phyloP scores from a whole-genome alignment of 2,329 filamentous ascomycete species.

The Pseudocercospora pini-densiflorae region DNA sequence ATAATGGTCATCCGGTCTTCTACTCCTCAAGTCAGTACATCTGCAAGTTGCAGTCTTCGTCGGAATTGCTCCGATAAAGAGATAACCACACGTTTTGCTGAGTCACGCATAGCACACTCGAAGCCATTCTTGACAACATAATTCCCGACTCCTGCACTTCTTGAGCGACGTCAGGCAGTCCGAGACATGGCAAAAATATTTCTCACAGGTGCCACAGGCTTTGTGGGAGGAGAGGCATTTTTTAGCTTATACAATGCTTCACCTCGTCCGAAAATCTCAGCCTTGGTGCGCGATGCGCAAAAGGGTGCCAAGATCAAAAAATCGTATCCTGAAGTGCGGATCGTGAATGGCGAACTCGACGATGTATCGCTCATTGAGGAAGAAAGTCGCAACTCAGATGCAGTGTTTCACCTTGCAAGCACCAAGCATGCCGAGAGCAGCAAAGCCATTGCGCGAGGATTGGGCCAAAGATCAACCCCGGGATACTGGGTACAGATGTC shows the following conservation, averaged over 20 bases:
- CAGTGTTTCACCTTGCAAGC: constrained; percentile 19
- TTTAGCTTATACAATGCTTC: constrained; percentile 7
- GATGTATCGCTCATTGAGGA: constrained; percentile 10
- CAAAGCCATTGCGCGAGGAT: constrained; percentile 6
- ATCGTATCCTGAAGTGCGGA: constrained; percentile 9
- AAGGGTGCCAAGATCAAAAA: constrained; percentile 19
- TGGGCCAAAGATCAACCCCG: not conserved
- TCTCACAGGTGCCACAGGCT: constrained; percentile 18
- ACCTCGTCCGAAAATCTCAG: not conserved
- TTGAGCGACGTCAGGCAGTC: not conserved
- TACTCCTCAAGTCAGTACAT: not conserved
- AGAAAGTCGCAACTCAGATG: constrained; percentile 15
- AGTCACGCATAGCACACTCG: no score
- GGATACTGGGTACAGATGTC: constrained; percentile 53
- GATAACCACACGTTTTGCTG: no score
- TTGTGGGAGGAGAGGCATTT: constrained; percentile 16
- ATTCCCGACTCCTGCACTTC: not conserved
- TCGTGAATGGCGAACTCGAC: constrained; percentile 23
- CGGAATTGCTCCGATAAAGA: no score
- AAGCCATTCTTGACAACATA: no score
- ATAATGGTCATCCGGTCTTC: not conserved
- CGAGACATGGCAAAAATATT: not conserved
- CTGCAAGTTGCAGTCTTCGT: no score
- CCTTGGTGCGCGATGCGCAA: constrained; percentile 8
- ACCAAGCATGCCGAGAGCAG: constrained; percentile 12